Percentiles rank a stretch among this genome's conserved stretches.
These are phyloP conservation scores for Ulmus americana DNA, from an alignment of 331 rosid genomes.

Conservation along the genomic window DNA sequence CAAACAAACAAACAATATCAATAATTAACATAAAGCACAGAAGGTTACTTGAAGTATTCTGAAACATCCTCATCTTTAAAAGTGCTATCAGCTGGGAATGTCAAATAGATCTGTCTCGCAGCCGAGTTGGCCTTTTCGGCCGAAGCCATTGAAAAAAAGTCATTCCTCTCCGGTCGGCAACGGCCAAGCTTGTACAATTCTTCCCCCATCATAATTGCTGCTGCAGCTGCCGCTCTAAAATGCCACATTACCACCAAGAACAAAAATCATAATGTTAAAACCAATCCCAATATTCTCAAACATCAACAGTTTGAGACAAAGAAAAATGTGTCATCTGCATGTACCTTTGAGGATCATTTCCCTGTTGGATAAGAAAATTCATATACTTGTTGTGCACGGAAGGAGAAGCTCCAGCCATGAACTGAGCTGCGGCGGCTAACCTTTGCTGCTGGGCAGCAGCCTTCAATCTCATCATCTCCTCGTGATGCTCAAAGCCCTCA, in stretches of 20 bases:
- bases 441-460: conserved; percentile 48
- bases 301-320: background rate
- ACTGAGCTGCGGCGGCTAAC: conserved; percentile 43
- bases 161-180: conserved; percentile 45
- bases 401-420: conserved; percentile 43
- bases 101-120: conserved; percentile 56
- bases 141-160: conserved; percentile 39
- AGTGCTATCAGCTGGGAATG: conserved; percentile 60
- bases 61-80: conserved; percentile 61
- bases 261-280: background rate
- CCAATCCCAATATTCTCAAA: conserved; percentile 3
- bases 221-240: conserved; percentile 34
- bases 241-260: background rate
- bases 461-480: conserved; percentile 51
- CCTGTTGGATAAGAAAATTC: conserved; percentile 51
- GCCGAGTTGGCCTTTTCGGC: conserved; percentile 50
- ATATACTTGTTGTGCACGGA: conserved; percentile 46
- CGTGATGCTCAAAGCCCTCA: conserved; percentile 46
- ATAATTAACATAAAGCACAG: background rate
- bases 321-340: background rate
- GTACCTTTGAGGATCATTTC: conserved; percentile 54
- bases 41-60: conserved; percentile 47
- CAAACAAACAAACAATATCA: background rate
- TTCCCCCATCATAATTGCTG: conserved; percentile 47
- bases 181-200: conserved; percentile 42